Base-by-base conservation (phyloP, 2,329 filamentous ascomycete species). In the Diaporthe vaccinii region DNA sequence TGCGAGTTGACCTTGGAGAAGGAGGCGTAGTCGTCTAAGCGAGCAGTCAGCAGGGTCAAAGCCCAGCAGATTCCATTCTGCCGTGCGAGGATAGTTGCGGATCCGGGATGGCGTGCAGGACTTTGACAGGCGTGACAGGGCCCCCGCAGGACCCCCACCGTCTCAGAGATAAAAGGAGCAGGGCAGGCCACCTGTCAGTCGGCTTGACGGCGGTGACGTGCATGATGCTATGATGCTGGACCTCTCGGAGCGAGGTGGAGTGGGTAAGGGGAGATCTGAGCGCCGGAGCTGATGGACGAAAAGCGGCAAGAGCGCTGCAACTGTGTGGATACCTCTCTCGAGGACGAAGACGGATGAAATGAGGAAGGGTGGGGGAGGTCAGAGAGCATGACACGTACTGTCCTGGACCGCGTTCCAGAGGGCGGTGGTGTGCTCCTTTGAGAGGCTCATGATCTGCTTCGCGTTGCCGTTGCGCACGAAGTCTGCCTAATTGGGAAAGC, bases 361-460 rank as follows among this genome's bases (percentile, higher is more conserved):
- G 53, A 34, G 55, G 28, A 28, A 12, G 31, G 53, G 44, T 51
- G 58, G 51, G 51, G 46, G n/a, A 41, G 41, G 36, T 41, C 34
- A 46, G 71, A 67, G 34, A 57, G 51, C 22, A 39, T 58, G 34
- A 25, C 17, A 83, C 88, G 77, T 84, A 93, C 91, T 94, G 79
- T 94, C 91, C 82, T 93, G 89, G 57, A 98, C 94, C 14, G 94
- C 90, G 78, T 92, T 90, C 95, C 96, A 98, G 46, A 98, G 87
- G 44, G 93, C 90, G 10, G 92, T 94, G 20, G 94, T 97, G 82
- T 98, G 92, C 61, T 94, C 92, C 82, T 95, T 96, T 76, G 93
- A 95, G 80, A 98, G 87, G 72, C 92, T 93, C 95, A 98, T 98
- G 80, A 98, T 96, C 76, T 94, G 93, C 82, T 96, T 95, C 22